Evolutionary conservation across 2,329 filamentous ascomycete species (phyloP), one percentile per base, ranked within the genome.

Genomic region (Apiospora rasikravindrae): DNA sequence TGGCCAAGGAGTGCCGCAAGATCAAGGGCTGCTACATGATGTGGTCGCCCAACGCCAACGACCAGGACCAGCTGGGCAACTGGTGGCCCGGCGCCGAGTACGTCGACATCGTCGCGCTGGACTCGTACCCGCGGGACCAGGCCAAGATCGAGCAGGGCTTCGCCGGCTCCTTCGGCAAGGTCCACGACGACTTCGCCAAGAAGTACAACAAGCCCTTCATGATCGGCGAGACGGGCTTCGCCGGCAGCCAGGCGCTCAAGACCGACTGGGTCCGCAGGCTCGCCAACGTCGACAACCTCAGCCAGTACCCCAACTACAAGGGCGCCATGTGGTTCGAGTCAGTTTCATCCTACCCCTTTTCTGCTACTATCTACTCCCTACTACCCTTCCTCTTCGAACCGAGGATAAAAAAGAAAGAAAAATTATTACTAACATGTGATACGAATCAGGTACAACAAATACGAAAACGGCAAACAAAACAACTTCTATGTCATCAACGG

Each of bases 31-130:
- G 73, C 67, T 69, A 73, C 64, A 74, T 74, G 73, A 73, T 72
- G 29, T 76, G 74, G 71, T 76, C 71, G 26, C 75, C 76, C 24
- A 73, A 75, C 70, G 64, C 66, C 26, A 68, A 74, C 3, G 71
- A 70, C 57, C 24, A 69, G 66, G 68, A 72, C 64, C 26, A 70
- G 77, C 71, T 72, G 77, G 64, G 71, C 42, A 69, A 73, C 67
- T 76, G 74, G 74, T 75, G 74, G 73, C 75, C 75, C 1, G 74
- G 73, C 11, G 49, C 69, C 1, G 71, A 74, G 5, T 72, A 75
- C 19, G 73, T 76, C 71, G 73, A 76, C 33, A 75, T 76, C 40
- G 70, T 75, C 19, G 72, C 71, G 44, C 57, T 75, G 64, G 75
- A 76, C 57, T 70, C 69, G 33, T 76, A 76, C 69, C 69, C 71